Base-by-base conservation (phyloP, 768 basidiomycete genomes). In the Trametes punicea region DNA sequence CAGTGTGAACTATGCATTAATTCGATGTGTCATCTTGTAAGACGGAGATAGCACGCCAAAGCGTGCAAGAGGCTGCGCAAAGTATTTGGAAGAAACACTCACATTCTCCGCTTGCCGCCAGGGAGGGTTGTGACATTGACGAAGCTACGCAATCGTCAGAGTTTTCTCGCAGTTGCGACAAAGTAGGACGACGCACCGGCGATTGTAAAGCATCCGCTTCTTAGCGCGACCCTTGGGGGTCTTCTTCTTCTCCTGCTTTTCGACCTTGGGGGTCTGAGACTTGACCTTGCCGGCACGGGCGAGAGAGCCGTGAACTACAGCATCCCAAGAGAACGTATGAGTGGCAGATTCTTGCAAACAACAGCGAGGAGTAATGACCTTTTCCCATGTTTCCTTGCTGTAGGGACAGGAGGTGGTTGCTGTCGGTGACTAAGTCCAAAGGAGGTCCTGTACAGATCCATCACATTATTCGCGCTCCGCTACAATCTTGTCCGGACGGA, bases 281-380 rank as follows among this genome's bases (percentile, higher is more conserved):
- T 93, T 97, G 82, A 98, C 96, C 85, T 98, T 98, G 75, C 95
- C 95, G 73, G 94, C 94, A 82, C 94, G 94, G 78, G 94, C 94
- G 79, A 96, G 93, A 73, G 94, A 98, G 74, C 94, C 94, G 89
- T 98, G 94, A 79, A 96, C 94, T 93, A 60, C 15, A 54, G 42
- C 31, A 41, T 47, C 48, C 41, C 36, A 50, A 42, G 41, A 55
- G 38, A 45, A 59, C 44, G 44, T 20, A 54, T 27, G 51, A 57
- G 47, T 44, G 51, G 30, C 36, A 40, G 39, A 60, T 27, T 21
- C n/a, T 47, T 23, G 41, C 25, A 38, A 31, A 34, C 36, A 50
- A 31, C 16, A 47, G 15, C 42, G 27, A 56, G 27, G 44, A 44
- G 29, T 23, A 63, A 53, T 51, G 59, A 85, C 85, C 85, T 68